phyloP scores from a whole-genome alignment of 345 rosid species.

The Eucalyptus shirleyi region DNA sequence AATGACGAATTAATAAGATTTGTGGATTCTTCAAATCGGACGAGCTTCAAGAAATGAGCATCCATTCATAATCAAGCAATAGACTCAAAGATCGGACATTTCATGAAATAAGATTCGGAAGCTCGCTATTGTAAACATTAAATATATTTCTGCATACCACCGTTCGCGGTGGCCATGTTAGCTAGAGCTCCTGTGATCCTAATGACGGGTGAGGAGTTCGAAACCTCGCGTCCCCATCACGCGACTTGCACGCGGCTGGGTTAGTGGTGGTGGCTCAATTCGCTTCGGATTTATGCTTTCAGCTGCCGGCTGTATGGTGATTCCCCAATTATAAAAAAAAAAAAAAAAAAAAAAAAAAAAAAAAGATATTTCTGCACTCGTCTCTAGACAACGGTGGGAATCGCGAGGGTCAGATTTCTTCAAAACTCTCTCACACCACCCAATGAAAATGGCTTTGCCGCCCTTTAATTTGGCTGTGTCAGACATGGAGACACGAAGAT shows the following conservation, averaged over 20 bases:
- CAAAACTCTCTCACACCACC: neutral
- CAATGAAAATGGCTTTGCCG: neutral
- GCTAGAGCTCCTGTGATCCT: too few relatives aligned
- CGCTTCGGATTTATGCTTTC: accelerated
- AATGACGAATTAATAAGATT: neutral
- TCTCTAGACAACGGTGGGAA: neutral
- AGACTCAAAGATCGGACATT: neutral
- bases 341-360: too few relatives aligned
- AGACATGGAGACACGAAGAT: neutral
- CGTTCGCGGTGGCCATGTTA: too few relatives aligned
- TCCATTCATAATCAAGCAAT: neutral
- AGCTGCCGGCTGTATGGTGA: accelerated
- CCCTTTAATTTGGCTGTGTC: neutral
- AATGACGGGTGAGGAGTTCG: too few relatives aligned
- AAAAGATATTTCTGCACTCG: too few relatives aligned
- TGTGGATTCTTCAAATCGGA: accelerated
- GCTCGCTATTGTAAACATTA: accelerated
- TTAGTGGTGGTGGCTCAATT: too few relatives aligned
- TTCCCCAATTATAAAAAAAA: too few relatives aligned
- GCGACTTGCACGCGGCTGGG: too few relatives aligned
- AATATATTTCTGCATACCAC: neutral
- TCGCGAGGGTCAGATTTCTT: neutral
- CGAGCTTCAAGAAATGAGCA: neutral
- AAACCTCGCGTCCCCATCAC: too few relatives aligned
- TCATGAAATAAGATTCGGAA: neutral